Base-by-base conservation (phyloP, 495 filamentous ascomycete genomes). In the Pyronema omphalodes region DNA sequence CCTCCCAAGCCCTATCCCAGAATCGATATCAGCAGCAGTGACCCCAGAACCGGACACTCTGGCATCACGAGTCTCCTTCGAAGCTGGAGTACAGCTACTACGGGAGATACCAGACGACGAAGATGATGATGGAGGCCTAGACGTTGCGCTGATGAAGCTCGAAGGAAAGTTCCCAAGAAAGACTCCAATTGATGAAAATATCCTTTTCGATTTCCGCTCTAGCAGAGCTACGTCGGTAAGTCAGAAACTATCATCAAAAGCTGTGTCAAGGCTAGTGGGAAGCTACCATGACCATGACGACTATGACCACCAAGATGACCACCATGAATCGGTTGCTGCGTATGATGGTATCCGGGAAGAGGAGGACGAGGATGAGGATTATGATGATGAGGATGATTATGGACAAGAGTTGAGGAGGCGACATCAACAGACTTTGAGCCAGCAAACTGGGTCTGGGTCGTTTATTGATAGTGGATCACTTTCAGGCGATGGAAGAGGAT, bases 111-210 rank as follows among this genome's bases (percentile, higher is more conserved):
- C 88, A 0, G 93, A 99, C 64, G 84, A 89, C 55, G 57, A 68
- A 18, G 74, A 80, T 52, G 84, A 85, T 52, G 86, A 91, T 66
- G 89, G 88, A n/a, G 88, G 89, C 15, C 76, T 95, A 47, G 91
- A 95, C 63, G 86, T 88, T 11, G 87, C 91, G 6, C 63, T 99
- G 57, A 68, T 89, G 57, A 96, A 95, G 60, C 74, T 99, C 3
- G 93, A 99, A 71, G 91, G 91, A 6, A 88, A 82, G 60, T 93
- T 78, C 67, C 73, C 80, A 57, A 66, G 60, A 36, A 81, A 72
- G 60, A 69, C 64, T 53, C 60, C 61, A n/a, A 47, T 58, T 55
- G 68, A 66, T 56, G 60, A 69, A 53, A 29, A 39, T 3, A 39
- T 41, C n/a, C 9, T 14, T n/a, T 45, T 54, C 36, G 41, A 54